Base-by-base conservation (phyloP, 495 filamentous ascomycete genomes). In the Trichoderma asperelloides region DNA sequence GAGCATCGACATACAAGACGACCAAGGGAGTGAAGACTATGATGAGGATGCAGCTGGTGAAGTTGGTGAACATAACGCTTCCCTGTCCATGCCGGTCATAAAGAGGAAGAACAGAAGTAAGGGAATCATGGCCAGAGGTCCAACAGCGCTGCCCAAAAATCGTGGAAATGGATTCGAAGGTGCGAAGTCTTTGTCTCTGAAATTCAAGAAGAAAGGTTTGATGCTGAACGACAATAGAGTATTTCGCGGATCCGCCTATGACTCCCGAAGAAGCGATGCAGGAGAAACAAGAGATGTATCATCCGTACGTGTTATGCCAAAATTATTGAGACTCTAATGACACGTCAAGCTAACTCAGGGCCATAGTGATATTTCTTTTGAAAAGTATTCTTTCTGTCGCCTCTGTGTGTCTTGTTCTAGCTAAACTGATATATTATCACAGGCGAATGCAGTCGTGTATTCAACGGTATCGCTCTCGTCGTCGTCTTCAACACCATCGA, bases 391-490 rank as follows among this genome's bases (percentile, higher is more conserved):
- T n/a, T n/a, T n/a, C n/a, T n/a, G n/a, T n/a, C n/a, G n/a, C n/a
- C n/a, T n/a, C n/a, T n/a, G n/a, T n/a, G n/a, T n/a, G n/a, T 23
- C 15, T 18, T 3, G 28, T 3, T 7, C 6, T 43, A 40, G 27
- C 64, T 28, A 43, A 21, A 13, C 11, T 27, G 11, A 49, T 12
- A 15, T 8, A 25, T 25, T 7, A 18, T 18, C 9, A 8, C 41
- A 90, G 87, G 57, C 92, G 95, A 51, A 90, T 98, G 21, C 89
- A 98, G 74, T 87, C 86, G 68, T 95, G 91, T 47, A 88, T 98
- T 40, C 88, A 92, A 67, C 89, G 92, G 11, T 99, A 87, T 79
- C 81, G 87, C 68, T 80, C 82, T 51, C 88, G 86, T 47, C 90
- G 93, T 28, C 92, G 89, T 66, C 81, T 96, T 65, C 85, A 92